A percentile compares a stretch with the other conserved stretches of the same genome.
phyloP scores from a whole-genome alignment of 2,329 filamentous ascomycete species.

The Pseudogymnoascus sp. region DNA sequence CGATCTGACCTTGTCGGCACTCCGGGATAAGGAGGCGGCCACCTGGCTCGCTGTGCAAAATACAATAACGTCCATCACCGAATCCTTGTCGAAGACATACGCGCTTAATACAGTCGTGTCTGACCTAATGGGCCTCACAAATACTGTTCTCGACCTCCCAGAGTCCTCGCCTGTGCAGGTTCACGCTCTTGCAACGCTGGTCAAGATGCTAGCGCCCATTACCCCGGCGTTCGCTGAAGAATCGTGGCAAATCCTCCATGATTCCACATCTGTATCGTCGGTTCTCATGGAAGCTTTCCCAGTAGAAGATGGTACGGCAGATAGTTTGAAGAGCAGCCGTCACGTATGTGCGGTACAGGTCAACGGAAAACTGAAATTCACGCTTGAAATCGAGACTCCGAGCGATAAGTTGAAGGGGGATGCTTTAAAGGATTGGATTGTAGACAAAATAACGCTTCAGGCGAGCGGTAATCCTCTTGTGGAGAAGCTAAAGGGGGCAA shows the following conservation, averaged over 20 bases:
- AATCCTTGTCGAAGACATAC: slow-evolving; percentile 62
- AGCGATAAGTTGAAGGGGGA: slow-evolving; percentile 34
- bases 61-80: slow-evolving; percentile 57
- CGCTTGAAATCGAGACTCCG: slow-evolving; percentile 52
- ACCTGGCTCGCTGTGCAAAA: slow-evolving; percentile 60
- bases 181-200: slow-evolving; percentile 44
- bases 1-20: slow-evolving; percentile 18
- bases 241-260: slow-evolving; percentile 57
- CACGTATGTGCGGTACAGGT: slow-evolving; percentile 61
- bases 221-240: slow-evolving; percentile 75
- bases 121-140: slow-evolving; percentile 74
- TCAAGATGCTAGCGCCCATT: slow-evolving; percentile 70
- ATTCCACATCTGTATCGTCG: slow-evolving; percentile 29
- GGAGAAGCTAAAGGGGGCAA: slow-evolving; percentile 41
- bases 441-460: slow-evolving; percentile 51
- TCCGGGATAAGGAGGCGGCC: slow-evolving; percentile 21
- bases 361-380: slow-evolving; percentile 68
- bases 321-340: slow-evolving; percentile 39
- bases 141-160: slow-evolving; percentile 31
- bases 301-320: slow-evolving; percentile 39
- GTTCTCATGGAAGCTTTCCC: slow-evolving; percentile 51
- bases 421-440: slow-evolving; percentile 49
- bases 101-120: slow-evolving; percentile 77
- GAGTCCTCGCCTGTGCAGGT: slow-evolving; percentile 32
- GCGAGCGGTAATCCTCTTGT: slow-evolving; percentile 32